Evolutionary conservation across 768 basidiomycete genomes (phyloP).

Genomic region (Holtermanniella nyarrowii): DNA sequence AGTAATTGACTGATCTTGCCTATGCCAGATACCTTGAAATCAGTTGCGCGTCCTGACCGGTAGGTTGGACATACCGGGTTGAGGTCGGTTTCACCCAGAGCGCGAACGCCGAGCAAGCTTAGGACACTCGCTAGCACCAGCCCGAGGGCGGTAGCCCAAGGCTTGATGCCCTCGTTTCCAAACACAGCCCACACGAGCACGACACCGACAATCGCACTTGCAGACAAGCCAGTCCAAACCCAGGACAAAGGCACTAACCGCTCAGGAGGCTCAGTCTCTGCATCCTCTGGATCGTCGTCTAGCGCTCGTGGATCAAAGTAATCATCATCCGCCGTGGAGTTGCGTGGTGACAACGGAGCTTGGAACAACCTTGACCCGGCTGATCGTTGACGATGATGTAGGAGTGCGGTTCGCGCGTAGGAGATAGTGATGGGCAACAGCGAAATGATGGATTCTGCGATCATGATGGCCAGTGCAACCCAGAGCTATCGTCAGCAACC

Average conservation of each 20-base stretch:
- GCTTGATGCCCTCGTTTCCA: conserved; percentile 79
- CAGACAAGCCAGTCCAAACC: conserved; percentile 60
- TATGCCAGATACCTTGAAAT: conserved; percentile 51
- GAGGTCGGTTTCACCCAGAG: conserved; percentile 89
- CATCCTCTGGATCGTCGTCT: conserved; percentile 51
- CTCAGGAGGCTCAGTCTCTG: conserved; percentile 56
- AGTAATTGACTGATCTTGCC: conserved; percentile 91
- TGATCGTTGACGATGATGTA: conserved; percentile 17
- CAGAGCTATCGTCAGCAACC: conserved; percentile 50
- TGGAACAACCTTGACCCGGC: conserved; percentile 18
- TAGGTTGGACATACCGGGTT: conserved; percentile 37
- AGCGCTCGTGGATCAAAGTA: conserved; percentile 24
- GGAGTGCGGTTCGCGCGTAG: conserved; percentile 27
- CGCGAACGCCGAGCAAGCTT: conserved; percentile 83
- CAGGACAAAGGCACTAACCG: conserved; percentile 69
- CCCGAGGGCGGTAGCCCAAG: conserved; percentile 85
- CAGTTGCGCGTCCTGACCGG: not conserved
- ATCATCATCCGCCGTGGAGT: conserved; percentile 17
- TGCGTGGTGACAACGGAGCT: conserved; percentile 13
- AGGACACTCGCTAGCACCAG: conserved; percentile 72
- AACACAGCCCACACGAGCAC: conserved; percentile 79
- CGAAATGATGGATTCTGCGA: conserved; percentile 77
- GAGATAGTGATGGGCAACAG: conserved; percentile 62
- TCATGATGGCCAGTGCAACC: conserved; percentile 92
- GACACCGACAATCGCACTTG: conserved; percentile 60